phyloP scores from a whole-genome alignment of 208 protist genomes.

The Trypanosoma caninum region DNA sequence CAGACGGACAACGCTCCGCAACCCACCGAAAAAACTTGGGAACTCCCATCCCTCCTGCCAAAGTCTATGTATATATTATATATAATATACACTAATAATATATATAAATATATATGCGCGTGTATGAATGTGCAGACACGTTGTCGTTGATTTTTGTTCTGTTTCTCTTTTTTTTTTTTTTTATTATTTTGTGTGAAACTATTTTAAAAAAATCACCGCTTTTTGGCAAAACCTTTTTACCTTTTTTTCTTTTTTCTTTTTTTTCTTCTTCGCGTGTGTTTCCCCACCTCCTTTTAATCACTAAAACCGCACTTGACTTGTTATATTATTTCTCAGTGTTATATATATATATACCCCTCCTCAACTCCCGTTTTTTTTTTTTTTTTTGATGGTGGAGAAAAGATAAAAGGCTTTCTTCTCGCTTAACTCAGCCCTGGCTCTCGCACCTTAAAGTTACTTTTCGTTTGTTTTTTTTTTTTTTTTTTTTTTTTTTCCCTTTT shows the following conservation, averaged over 20 bases:
- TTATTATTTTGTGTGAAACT: background rate
- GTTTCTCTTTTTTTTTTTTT: constrained; percentile 1
- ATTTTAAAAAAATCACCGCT: background rate
- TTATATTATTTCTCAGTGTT: too few species aligned
- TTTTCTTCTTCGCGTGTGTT: background rate
- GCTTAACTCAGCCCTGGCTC: background rate
- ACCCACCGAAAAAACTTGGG: constrained; percentile 98
- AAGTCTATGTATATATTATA: background rate
- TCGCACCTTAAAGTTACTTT: background rate
- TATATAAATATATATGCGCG: background rate
- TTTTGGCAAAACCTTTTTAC: background rate
- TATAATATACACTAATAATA: background rate
- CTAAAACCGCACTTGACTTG: too few species aligned
- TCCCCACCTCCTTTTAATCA: background rate
- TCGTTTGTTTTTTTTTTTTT: background rate
- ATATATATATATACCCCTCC: too few species aligned
- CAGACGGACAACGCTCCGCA: constrained; percentile 94
- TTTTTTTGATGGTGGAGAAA: too few species aligned
- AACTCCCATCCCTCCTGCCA: constrained; percentile 84
- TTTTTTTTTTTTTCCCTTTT: background rate
- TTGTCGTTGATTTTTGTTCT: background rate
- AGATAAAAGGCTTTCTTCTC: too few species aligned
- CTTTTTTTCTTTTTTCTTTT: constrained; percentile 5
- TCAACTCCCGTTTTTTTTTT: too few species aligned
- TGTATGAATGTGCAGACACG: background rate